Conservation (phyloP, 306 rosid genomes). For the Vicia sativa region DNA sequence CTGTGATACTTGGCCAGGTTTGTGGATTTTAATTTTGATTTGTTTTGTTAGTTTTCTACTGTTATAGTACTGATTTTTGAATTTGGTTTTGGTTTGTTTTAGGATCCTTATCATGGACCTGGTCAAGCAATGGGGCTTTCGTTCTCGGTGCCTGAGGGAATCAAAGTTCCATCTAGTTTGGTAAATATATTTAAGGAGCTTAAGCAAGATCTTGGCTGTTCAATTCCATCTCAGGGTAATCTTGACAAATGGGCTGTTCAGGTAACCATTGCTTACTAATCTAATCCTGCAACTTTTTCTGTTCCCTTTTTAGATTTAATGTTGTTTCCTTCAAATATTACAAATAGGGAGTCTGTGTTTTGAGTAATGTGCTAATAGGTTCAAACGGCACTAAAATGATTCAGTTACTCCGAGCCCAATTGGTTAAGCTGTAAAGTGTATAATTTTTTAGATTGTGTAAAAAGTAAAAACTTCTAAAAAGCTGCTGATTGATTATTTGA, state of each 20-base stretch:
- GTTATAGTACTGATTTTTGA: neutral
- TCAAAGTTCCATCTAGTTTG: conserved; percentile 86
- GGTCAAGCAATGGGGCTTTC: conserved; percentile 99
- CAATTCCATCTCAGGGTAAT: conserved; percentile 80
- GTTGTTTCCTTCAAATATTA: neutral
- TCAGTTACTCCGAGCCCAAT: too few relatives aligned
- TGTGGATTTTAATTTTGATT: neutral
- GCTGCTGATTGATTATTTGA: neutral
- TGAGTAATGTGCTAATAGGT: neutral
- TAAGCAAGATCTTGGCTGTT: conserved; percentile 80
- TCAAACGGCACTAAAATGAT: neutral
- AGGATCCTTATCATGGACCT: conserved; percentile 98
- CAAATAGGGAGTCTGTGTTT: neutral
- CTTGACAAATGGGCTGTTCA: conserved; percentile 90
- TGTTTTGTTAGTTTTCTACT: too few relatives aligned
- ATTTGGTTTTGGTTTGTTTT: neutral
- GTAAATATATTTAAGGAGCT: conserved; percentile 87
- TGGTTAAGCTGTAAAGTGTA: neutral
- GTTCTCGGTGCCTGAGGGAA: conserved; percentile 87
- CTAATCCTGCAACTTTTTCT: neutral
- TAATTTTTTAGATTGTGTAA: neutral
- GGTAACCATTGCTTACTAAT: conserved; percentile 42
- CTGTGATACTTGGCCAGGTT: conserved; percentile 85
- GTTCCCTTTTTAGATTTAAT: neutral
- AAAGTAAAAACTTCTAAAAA: neutral